Evolutionary conservation across 768 basidiomycete genomes (phyloP).

Genomic region (Leccinum disarticulatum): DNA sequence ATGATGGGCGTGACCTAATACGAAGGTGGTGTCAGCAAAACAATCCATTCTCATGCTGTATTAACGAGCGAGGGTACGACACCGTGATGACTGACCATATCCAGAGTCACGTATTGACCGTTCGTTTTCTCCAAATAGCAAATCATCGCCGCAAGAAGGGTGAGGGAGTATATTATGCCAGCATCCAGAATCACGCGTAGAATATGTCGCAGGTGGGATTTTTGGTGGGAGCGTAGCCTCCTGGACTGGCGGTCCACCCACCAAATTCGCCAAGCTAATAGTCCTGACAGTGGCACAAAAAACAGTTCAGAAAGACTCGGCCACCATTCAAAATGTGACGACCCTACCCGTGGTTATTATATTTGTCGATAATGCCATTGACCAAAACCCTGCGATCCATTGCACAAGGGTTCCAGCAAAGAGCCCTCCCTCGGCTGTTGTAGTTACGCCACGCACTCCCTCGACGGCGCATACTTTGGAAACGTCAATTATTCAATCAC

Average conservation of each 20-base stretch:
- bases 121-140: slow-evolving; percentile 30
- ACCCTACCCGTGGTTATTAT: slow-evolving; percentile 31
- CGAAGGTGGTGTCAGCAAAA: background rate
- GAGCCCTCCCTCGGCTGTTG: slow-evolving; percentile 13
- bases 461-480: slow-evolving; percentile 20
- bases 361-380: slow-evolving; percentile 34
- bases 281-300: slow-evolving; percentile 9
- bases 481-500: background rate
- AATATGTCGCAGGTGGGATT: slow-evolving; percentile 13
- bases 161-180: slow-evolving; percentile 38
- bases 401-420: slow-evolving; percentile 26
- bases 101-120: slow-evolving; percentile 35
- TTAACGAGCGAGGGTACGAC: background rate
- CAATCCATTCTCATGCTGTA: background rate
- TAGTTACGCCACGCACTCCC: slow-evolving; percentile 18
- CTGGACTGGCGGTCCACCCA: slow-evolving; percentile 22
- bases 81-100: slow-evolving; percentile 29
- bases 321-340: background rate
- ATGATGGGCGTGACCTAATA: slow-evolving; percentile 38
- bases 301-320: background rate
- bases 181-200: slow-evolving; percentile 37
- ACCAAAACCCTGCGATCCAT: slow-evolving; percentile 39
- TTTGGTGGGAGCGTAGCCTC: slow-evolving; percentile 11
- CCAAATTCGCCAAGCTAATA: slow-evolving; percentile 34
- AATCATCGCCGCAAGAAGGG: slow-evolving; percentile 33